Percentiles rank a stretch among this genome's conserved stretches.
Evolutionary conservation across 331 rosid species (phyloP).

Genomic region (Quercus tomentella): DNA sequence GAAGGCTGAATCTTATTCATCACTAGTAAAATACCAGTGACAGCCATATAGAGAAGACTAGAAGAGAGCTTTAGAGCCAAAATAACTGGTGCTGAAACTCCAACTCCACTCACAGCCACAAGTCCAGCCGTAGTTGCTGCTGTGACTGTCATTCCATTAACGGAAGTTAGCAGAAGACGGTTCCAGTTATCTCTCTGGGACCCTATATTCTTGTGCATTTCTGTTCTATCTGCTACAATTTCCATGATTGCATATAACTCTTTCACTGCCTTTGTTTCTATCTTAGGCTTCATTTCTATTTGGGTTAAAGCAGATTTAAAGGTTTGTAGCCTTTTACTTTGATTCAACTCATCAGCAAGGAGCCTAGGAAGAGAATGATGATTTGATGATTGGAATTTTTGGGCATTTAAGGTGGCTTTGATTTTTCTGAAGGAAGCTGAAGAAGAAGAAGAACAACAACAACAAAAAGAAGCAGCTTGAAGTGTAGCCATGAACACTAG

Average conservation of each 20-base stretch:
- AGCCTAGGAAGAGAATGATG: conserved; percentile 2
- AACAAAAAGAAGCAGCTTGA: conserved; percentile 13
- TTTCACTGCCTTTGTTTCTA: conserved; percentile 8
- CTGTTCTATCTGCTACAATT: conserved; percentile 65
- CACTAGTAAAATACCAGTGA: conserved; percentile 48
- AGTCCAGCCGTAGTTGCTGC: conserved; percentile 42
- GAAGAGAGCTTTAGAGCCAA: conserved; percentile 38
- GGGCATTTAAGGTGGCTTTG: conserved; percentile 7
- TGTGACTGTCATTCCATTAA: conserved; percentile 40
- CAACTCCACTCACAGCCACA: conserved; percentile 13
- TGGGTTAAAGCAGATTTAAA: conserved; percentile 1
- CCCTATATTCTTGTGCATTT: conserved; percentile 69
- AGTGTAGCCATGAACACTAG: conserved; percentile 21
- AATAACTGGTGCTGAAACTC: conserved; percentile 2
- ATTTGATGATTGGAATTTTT: conserved; percentile 1
- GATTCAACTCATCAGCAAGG: not conserved
- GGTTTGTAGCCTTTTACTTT: not conserved
- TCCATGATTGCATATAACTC: conserved; percentile 56
- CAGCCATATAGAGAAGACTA: conserved; percentile 36
- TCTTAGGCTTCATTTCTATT: not conserved
- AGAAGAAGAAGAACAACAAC: not conserved
- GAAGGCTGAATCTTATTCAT: conserved; percentile 61
- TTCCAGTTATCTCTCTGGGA: conserved; percentile 56
- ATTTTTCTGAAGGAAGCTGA: not conserved
- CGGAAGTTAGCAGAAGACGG: conserved; percentile 29